Base-by-base conservation (phyloP, 2,329 filamentous ascomycete genomes). In the Diplocarpon rosae region DNA sequence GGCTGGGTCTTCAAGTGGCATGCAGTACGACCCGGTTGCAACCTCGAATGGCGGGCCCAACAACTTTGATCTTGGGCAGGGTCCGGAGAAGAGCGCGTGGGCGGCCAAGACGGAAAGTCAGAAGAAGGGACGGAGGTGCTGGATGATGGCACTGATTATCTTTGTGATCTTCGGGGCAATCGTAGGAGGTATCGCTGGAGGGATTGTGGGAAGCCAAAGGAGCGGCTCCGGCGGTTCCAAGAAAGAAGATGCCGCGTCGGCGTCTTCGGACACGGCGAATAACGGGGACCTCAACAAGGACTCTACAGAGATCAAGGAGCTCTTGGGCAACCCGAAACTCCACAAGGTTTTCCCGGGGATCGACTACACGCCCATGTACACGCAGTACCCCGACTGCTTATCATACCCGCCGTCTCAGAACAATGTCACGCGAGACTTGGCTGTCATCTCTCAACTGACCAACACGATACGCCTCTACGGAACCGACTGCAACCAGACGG, bases 401-500 rank as follows among this genome's bases (percentile, higher is more conserved):
- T 67, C 73, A 43, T 75, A 81, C 54, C 85, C 85, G 1, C 84
- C 90, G 0, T 89, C 82, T 29, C 90, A 95, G 62, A 95, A 96
- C 67, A 95, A 96, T 61, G 73, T 96, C 53, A 96, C 92, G 0
- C 79, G 86, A 42, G 90, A 96, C 61, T 69, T 95, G 47, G 90
- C 92, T 1, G 81, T 95, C 9, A 77, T 96, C 41, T 88, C 85
- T 11, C 88, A 95, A 62, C 71, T 96, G 35, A 95, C 88, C 48
- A 89, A 94, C 61, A 81, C 80, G 2, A 76, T 96, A 38, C 82
- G 90, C 7, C 71, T 95, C 1, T 96, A 96, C 62, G 90, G 90
- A 39, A 96, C 87, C 11, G 90, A 96, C 66, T 96, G 90, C 72
- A 95, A 95, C 65, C 90, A 96, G 65, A 96, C 90, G 0, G 77